A percentile compares a stretch with the other conserved stretches of the same genome.
phyloP scores from a whole-genome alignment of 2,329 filamentous ascomycete species.

The Aspergillus viridinutans region DNA sequence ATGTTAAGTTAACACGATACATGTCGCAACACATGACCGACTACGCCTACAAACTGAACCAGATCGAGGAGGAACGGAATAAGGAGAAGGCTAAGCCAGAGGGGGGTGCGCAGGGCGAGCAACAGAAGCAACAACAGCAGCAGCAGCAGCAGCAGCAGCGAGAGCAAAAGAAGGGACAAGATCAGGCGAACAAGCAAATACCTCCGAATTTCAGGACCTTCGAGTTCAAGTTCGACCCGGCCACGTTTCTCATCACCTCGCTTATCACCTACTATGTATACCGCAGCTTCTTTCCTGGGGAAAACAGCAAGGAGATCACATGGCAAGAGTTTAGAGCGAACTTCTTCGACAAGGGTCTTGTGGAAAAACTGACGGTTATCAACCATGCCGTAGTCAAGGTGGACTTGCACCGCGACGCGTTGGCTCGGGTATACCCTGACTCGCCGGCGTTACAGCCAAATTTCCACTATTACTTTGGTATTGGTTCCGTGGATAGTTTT shows the following conservation, averaged over 20 bases:
- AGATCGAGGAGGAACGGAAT: constrained; percentile 23
- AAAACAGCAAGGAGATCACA: constrained; percentile 75
- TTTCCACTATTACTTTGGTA: constrained; percentile 89
- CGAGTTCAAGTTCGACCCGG: constrained; percentile 52
- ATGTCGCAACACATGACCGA: constrained; percentile 54
- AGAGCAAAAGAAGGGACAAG: constrained; percentile 22
- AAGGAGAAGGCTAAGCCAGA: constrained; percentile 20
- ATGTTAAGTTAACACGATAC: constrained; percentile 58
- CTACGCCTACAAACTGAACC: constrained; percentile 33
- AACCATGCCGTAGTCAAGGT: constrained; percentile 75
- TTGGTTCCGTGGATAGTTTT: constrained; percentile 90
- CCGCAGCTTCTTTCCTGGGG: constrained; percentile 61
- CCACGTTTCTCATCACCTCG: constrained; percentile 53
- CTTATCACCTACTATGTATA: constrained; percentile 62
- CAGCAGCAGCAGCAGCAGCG: constrained; percentile 17
- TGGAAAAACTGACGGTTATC: constrained; percentile 84
- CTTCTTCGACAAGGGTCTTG: constrained; percentile 92
- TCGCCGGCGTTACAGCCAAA: constrained; percentile 63
- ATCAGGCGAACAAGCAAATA: constrained; percentile 21
- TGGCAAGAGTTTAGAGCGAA: constrained; percentile 95
- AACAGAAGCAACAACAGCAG: constrained; percentile 15
- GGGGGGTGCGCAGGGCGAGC: constrained; percentile 22
- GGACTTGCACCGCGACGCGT: constrained; percentile 70
- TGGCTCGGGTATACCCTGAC: constrained; percentile 69
- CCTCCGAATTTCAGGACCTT: constrained; percentile 33